Base-by-base conservation (phyloP, 768 basidiomycete species). In the Xerocomellus chrysenteron region DNA sequence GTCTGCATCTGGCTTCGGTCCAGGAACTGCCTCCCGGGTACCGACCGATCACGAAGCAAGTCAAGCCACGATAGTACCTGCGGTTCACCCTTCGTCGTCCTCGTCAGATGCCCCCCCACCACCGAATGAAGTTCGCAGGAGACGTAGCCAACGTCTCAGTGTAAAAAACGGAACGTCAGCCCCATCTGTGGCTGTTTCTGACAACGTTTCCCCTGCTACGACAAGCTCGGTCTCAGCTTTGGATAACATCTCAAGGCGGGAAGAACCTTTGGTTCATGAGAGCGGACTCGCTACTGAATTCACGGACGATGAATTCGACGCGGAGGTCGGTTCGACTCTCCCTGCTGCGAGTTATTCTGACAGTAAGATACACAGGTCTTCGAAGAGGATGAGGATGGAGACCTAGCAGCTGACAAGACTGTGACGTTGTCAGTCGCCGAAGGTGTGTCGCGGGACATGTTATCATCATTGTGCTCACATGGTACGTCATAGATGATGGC, bases 291-390 rank as follows among this genome's bases (percentile, higher is more conserved):
- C 82, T 21, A 83, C 85, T 14, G 92, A 94, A 43, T 87, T 92
- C 66, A 86, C 88, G 28, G 93, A 94, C 59, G 90, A 92, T 58
- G 88, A 88, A 61, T 76, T 90, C n/a, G 90, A 92, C 59, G 89
- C 89, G 3, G 90, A 92, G 73, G 80, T 78, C 46, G 69, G 62
- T 50, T 55, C 4, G 21, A 36, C 13, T 49, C 11, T 14, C 37
- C 14, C 1, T 26, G n/a, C 0, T 4, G n/a, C 9, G 50, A 50
- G 30, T 50, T 52, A 50, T 50, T 54, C 58, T 70, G 42, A 73
- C 37, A 1, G 8, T 17, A 45, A 57, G 44, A 14, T 51, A 21
- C 28, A 9, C 61, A 85, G 80, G 87, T 96, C 13, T 91, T 92
- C 59, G 91, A 95, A 51, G 94, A 93, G 2, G 94, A 92, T 16